These are phyloP conservation scores for Nicotiana otophora DNA, from an alignment of 257 asterid genomes.

Conservation along the genomic window DNA sequence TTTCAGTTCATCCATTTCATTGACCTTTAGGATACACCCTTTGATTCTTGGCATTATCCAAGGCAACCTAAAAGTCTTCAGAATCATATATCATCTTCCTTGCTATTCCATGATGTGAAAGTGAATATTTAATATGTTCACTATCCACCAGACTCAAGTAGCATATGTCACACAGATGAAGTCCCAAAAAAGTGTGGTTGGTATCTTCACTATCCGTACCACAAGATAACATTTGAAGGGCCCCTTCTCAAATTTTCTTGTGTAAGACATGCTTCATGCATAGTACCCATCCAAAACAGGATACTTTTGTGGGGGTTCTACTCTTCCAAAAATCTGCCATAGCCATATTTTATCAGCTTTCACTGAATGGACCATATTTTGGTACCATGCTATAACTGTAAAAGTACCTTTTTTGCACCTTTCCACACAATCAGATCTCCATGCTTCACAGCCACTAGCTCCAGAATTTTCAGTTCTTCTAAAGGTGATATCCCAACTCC, in stretches of 20 bases:
- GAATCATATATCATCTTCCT: background rate
- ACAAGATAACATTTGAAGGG: too few relatives aligned
- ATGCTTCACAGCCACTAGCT: background rate
- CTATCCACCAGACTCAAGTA: background rate
- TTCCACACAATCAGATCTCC: background rate
- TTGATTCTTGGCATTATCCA: background rate
- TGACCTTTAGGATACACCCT: background rate
- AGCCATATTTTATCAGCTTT: background rate
- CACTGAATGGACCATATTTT: background rate
- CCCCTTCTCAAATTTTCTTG: too few relatives aligned
- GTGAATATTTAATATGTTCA: background rate
- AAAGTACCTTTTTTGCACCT: background rate
- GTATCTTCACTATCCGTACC: background rate
- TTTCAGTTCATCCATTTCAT: background rate
- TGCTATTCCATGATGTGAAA: background rate
- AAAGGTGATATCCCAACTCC: background rate
- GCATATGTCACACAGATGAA: background rate
- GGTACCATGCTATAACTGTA: conserved; percentile 1
- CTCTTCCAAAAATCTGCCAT: background rate
- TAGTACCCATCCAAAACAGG: background rate
- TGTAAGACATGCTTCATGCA: background rate
- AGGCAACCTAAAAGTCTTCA: background rate
- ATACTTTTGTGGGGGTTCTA: background rate
- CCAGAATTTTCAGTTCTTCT: background rate
- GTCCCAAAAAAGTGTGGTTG: background rate